phyloP scores from a whole-genome alignment of 768 basidiomycete genomes.

The Panus rudis region DNA sequence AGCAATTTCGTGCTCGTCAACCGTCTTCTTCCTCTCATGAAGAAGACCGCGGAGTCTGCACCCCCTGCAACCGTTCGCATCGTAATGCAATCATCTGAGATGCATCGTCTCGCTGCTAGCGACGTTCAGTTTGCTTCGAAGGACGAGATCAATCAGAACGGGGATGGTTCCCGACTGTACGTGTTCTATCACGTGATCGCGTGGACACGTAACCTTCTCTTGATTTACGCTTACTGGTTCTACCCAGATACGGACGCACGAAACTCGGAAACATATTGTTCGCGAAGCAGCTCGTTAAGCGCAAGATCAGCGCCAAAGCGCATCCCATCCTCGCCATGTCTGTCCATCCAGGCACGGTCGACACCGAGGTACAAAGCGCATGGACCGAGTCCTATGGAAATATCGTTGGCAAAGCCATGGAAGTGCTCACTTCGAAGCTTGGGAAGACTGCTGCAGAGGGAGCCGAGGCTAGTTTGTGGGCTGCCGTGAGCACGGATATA shows the following conservation, averaged over 20 bases:
- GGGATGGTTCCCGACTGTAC: conserved; percentile 17
- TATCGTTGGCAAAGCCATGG: conserved; percentile 15
- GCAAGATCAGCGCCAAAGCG: conserved; percentile 13
- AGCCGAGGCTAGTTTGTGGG: conserved; percentile 24
- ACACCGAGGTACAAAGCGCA: conserved; percentile 21
- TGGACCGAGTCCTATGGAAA: conserved; percentile 21
- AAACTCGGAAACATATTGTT: conserved; percentile 22
- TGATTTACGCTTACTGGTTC: background rate
- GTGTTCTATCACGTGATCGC: background rate
- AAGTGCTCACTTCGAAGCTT: conserved; percentile 11
- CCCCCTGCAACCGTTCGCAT: conserved; percentile 21
- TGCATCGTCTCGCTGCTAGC: conserved; percentile 18
- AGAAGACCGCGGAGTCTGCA: conserved; percentile 18
- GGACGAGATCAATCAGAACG: conserved; percentile 20
- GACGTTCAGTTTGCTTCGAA: conserved; percentile 16
- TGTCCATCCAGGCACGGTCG: conserved; percentile 24
- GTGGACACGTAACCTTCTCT: background rate
- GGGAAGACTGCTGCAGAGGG: conserved; percentile 24
- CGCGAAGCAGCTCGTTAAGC: conserved; percentile 16
- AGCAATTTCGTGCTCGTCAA: conserved; percentile 21
- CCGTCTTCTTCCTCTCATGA: conserved; percentile 20
- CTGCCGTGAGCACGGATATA: conserved; percentile 21
- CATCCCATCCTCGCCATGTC: conserved; percentile 20
- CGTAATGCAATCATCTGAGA: conserved; percentile 23
- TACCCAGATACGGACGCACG: conserved; percentile 18